Percentiles rank a stretch among this genome's conserved stretches.
Evolutionary conservation across 768 basidiomycete species (phyloP).

Genomic region (Psilocybe subaeruginosa): DNA sequence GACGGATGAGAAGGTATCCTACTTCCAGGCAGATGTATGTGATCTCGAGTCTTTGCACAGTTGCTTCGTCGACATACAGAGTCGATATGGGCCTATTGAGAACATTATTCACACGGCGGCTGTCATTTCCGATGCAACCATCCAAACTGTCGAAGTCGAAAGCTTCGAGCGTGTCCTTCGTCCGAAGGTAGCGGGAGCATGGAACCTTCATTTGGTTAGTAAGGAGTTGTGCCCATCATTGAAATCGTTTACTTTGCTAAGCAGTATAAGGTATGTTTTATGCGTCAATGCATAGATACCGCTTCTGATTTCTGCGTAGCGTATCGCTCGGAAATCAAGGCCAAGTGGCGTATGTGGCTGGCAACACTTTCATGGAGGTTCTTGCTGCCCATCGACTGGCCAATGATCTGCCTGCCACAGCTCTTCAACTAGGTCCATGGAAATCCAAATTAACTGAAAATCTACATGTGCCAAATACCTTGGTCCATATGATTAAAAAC

Average conservation of each 20-base stretch:
- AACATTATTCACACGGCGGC: constrained; percentile 29
- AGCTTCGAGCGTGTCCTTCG: constrained; percentile 23
- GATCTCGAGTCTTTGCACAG: constrained; percentile 20
- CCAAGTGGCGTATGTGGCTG: constrained; percentile 24
- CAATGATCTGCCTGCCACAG: constrained; percentile 17
- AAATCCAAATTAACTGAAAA: constrained; percentile 20
- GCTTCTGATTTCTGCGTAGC: constrained; percentile 4
- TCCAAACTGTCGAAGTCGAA: constrained; percentile 15
- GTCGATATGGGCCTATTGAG: constrained; percentile 7
- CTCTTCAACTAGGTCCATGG: constrained; percentile 24
- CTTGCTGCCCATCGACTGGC: constrained; percentile 17
- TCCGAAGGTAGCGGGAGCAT: constrained; percentile 28
- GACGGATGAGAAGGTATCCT: constrained; percentile 9
- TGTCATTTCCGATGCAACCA: constrained; percentile 25
- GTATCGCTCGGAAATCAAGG: constrained; percentile 23
- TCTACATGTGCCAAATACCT: constrained; percentile 4
- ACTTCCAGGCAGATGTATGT: constrained; percentile 26
- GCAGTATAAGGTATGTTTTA: constrained; percentile 26
- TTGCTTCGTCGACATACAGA: constrained; percentile 11
- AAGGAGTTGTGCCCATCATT: constrained; percentile 20
- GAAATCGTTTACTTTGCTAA: constrained; percentile 24
- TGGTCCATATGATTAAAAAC: constrained; percentile 17
- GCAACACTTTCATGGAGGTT: constrained; percentile 22
- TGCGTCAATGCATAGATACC: not conserved
- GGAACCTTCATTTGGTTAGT: constrained; percentile 30